These are phyloP conservation scores for Mallotus japonicus DNA, from an alignment of 441 rosid species.

Conservation along the genomic window DNA sequence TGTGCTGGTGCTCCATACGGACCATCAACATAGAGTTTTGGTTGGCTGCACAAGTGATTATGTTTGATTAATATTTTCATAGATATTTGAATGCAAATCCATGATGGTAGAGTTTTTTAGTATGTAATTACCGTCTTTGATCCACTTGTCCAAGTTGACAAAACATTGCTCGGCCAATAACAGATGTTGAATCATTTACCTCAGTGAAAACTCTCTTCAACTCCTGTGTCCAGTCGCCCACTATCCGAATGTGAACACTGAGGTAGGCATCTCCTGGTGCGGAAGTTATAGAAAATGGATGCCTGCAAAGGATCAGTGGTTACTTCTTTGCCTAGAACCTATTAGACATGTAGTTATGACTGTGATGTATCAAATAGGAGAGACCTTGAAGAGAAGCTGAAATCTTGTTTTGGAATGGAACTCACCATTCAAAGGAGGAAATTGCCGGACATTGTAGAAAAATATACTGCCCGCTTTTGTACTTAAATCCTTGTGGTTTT, in stretches of 20 bases:
- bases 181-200: slow-evolving; percentile 46
- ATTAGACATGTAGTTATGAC: neutral
- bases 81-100: neutral
- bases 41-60: slow-evolving; percentile 53
- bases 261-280: slow-evolving; percentile 89
- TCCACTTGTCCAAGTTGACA: slow-evolving; percentile 40
- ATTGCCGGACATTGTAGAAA: slow-evolving; percentile 81
- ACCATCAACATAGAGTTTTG: slow-evolving; percentile 77
- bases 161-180: slow-evolving; percentile 61
- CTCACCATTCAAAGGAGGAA: slow-evolving; percentile 90
- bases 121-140: slow-evolving; percentile 42
- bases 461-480: slow-evolving; percentile 95
- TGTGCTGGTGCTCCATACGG: slow-evolving; percentile 99
- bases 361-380: neutral
- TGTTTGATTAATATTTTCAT: slow-evolving; percentile 10
- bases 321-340: neutral
- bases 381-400: slow-evolving; percentile 4
- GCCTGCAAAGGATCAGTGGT: slow-evolving; percentile 49
- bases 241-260: slow-evolving; percentile 84
- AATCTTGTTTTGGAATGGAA: slow-evolving; percentile 7
- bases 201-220: slow-evolving; percentile 65
- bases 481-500: slow-evolving; percentile 88
- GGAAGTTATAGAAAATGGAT: slow-evolving; percentile 96
- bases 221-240: slow-evolving; percentile 96
- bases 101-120: neutral